Evolutionary conservation across 2,329 filamentous ascomycete species (phyloP).

Genomic region (Pseudogymnoascus sp.): DNA sequence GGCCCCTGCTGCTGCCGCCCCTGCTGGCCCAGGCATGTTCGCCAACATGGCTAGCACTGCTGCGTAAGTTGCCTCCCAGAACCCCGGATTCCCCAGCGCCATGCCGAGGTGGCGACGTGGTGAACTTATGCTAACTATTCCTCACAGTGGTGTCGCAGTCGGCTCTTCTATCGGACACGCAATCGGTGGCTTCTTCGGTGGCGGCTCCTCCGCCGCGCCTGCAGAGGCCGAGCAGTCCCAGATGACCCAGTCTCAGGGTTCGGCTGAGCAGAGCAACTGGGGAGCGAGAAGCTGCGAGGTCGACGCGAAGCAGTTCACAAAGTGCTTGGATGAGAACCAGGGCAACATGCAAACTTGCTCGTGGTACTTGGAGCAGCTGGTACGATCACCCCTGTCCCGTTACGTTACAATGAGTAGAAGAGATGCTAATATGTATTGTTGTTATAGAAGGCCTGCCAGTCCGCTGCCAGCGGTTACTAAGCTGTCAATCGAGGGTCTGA

Average conservation of each 20-base stretch:
- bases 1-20: conserved; percentile 14
- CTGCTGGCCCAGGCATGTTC: conserved; percentile 69
- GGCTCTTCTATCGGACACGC: conserved; percentile 94
- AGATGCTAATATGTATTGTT: conserved; percentile 22
- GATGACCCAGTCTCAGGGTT: conserved; percentile 43
- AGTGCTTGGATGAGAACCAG: conserved; percentile 91
- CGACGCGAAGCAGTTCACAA: conserved; percentile 78
- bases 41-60: conserved; percentile 97
- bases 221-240: conserved; percentile 42
- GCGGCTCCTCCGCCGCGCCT: conserved; percentile 53
- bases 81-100: not conserved
- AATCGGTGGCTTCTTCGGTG: conserved; percentile 79
- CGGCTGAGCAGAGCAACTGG: conserved; percentile 42
- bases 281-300: conserved; percentile 62
- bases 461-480: conserved; percentile 65
- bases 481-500: conserved; percentile 9
- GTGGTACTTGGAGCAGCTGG: conserved; percentile 95
- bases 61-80: conserved; percentile 60
- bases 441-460: conserved; percentile 68
- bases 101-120: not conserved
- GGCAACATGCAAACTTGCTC: conserved; percentile 94
- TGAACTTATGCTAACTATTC: conserved; percentile 20
- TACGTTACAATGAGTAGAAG: not conserved
- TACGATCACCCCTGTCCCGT: conserved; percentile 24
- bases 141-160: conserved; percentile 79